phyloP scores from a whole-genome alignment of 345 rosid species.

The Gossypium raimondii region DNA sequence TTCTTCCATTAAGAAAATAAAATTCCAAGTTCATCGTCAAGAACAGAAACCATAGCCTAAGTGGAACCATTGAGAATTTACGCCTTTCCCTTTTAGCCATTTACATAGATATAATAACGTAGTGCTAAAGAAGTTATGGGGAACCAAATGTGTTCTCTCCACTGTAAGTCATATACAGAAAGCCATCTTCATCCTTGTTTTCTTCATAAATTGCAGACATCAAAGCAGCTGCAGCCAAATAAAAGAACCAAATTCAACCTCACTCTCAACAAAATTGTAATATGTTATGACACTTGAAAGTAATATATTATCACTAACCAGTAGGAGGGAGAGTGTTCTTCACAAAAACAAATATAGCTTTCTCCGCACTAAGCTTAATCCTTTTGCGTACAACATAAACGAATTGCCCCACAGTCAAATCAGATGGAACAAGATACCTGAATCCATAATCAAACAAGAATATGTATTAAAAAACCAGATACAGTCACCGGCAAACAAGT shows the following conservation, averaged over 20 bases:
- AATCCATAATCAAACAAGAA: background rate
- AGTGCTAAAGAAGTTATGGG: conserved; percentile 9
- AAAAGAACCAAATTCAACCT: conserved; percentile 5
- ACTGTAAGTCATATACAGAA: conserved; percentile 72
- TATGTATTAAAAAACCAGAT: background rate
- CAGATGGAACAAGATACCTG: conserved; percentile 76
- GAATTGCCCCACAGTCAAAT: conserved; percentile 70
- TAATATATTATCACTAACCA: conserved; percentile 30
- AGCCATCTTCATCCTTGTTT: conserved; percentile 72
- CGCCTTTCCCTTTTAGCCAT: conserved; percentile 22
- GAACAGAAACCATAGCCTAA: background rate
- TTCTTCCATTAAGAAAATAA: background rate
- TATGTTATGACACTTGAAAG: background rate
- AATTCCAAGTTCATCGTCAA: background rate
- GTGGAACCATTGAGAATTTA: conserved; percentile 28
- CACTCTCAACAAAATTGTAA: background rate
- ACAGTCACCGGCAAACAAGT: background rate
- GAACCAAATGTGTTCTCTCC: conserved; percentile 76
- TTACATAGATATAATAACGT: conserved; percentile 15
- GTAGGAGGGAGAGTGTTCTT: conserved; percentile 62
- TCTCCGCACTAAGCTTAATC: conserved; percentile 69
- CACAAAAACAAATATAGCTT: conserved; percentile 70
- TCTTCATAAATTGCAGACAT: conserved; percentile 64
- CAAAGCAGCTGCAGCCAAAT: conserved; percentile 44
- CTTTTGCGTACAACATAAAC: conserved; percentile 76